Percentiles rank a stretch among this genome's conserved stretches.
Evolutionary conservation across 2,329 filamentous ascomycete species (phyloP).

Genomic region (Pyrenochaeta sp.): DNA sequence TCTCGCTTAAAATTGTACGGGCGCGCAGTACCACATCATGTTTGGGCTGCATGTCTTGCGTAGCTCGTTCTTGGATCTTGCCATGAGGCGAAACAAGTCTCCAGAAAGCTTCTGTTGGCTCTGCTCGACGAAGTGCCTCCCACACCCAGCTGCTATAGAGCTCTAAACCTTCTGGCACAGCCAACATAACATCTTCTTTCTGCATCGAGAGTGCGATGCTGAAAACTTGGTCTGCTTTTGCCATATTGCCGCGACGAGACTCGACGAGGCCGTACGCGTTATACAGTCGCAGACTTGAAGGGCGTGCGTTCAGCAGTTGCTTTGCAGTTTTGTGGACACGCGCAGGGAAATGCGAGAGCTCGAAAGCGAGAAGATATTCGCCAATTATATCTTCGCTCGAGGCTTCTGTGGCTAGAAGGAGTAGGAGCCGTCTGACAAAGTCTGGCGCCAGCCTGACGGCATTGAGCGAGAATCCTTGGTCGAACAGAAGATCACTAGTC

Average conservation of each 20-base stretch:
- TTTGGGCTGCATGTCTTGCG: constrained; percentile 8
- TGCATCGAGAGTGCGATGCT: constrained; percentile 71
- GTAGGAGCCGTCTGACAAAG: constrained; percentile 56
- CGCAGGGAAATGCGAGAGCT: constrained; percentile 63
- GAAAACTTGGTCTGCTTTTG: constrained; percentile 71
- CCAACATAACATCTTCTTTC: constrained; percentile 58
- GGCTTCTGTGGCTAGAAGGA: constrained; percentile 60
- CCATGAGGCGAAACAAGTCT: constrained; percentile 43
- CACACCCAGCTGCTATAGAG: constrained; percentile 71
- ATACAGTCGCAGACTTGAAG: constrained; percentile 74
- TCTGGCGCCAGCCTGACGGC: constrained; percentile 12
- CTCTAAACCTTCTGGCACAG: constrained; percentile 52
- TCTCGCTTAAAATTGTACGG: constrained; percentile 16
- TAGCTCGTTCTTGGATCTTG: constrained; percentile 7
- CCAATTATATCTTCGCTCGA: constrained; percentile 61
- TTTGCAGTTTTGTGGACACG: constrained; percentile 76
- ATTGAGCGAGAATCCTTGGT: constrained; percentile 28
- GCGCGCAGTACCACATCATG: constrained; percentile 25
- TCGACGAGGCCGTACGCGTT: constrained; percentile 82
- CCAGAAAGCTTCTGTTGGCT: constrained; percentile 44
- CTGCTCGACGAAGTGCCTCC: constrained; percentile 65
- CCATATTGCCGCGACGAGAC: constrained; percentile 63
- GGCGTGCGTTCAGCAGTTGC: constrained; percentile 72
- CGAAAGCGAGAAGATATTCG: constrained; percentile 75
- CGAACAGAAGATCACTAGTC: constrained; percentile 37